Base-by-base conservation (phyloP, 2,329 filamentous ascomycete genomes). In the Beauveria rudraprayagi region DNA sequence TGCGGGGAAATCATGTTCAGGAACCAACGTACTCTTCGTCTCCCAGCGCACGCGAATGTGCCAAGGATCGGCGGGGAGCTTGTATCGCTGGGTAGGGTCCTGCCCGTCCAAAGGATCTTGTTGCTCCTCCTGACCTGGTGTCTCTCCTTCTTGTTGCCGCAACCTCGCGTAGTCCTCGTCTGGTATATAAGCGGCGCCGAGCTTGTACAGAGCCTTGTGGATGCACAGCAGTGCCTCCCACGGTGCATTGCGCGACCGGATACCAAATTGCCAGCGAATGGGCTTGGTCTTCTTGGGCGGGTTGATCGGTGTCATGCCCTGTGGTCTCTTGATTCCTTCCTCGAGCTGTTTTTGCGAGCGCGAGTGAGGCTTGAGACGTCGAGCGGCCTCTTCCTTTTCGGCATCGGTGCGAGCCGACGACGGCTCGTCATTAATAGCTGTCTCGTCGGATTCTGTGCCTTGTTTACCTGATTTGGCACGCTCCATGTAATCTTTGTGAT, bases 261-360 rank as follows among this genome's bases (percentile, higher is more conserved):
- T 99, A 61, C 94, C 94, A 71, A 99, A 99, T 72, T 99, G 94
- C 94, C 94, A 99, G 66, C 93, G 91, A 17, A 92, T 90, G 1
- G 89, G 89, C 70, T 90, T 92, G 5, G 81, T 76, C 72, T 90
- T 92, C 77, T 90, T 91, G 3, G 79, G 73, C 2, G 86, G 84
- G 56, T 80, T 76, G 53, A 86, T 82, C 0, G 84, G 84, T 2
- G 85, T 88, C 77, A 88, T 80, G 22, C 81, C 80, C 61, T 85
- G 82, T 3, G 85, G 85, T 43, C 83, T 79, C 65, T 76, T 83
- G 70, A 70, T 83, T 61, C 74, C 80, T 69, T 83, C 87, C 65
- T 93, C 88, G 3, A 91, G 75, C 57, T 86, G 85, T 28, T 89
- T 75, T 60, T 89, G 82, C 64, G 84, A 88, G 51, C 89, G 83